These are phyloP conservation scores for Leccinum obscurum DNA, from an alignment of 768 basidiomycete species.

Conservation along the genomic window DNA sequence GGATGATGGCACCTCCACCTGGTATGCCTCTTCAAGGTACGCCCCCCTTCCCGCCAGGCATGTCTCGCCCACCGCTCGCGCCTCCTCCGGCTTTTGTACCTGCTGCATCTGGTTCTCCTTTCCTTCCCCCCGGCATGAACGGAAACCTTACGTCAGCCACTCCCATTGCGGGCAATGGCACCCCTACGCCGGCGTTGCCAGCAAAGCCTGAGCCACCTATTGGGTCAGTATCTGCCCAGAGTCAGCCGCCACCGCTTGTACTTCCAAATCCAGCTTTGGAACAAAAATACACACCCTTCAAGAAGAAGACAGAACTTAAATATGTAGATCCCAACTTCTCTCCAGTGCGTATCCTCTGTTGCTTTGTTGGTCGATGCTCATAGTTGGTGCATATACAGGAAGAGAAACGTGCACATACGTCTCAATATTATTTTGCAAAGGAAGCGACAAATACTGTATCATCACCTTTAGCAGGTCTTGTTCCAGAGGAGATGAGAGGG, in stretches of 20 bases:
- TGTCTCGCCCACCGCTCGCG: constrained; percentile 33
- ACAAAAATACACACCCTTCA: constrained; percentile 72
- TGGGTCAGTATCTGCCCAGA: constrained; percentile 26
- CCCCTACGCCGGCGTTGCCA: constrained; percentile 19
- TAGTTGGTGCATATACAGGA: constrained; percentile 48
- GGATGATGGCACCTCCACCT: constrained; percentile 33
- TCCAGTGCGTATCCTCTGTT: constrained; percentile 50
- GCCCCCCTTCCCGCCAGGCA: constrained; percentile 40
- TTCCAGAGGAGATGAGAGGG: constrained; percentile 63
- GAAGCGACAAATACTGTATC: constrained; percentile 32
- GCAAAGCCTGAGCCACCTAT: constrained; percentile 12
- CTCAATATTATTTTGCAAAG: constrained; percentile 60
- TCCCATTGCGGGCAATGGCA: constrained; percentile 25
- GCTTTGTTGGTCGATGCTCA: background rate
- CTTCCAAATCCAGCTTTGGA: constrained; percentile 58
- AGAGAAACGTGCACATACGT: constrained; percentile 67
- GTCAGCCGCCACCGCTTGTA: constrained; percentile 31
- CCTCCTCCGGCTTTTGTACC: constrained; percentile 40
- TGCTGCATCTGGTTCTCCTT: constrained; percentile 34
- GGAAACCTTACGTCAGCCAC: constrained; percentile 19
- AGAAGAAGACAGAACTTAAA: constrained; percentile 74
- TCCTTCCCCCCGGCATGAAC: constrained; percentile 26
- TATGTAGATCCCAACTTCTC: constrained; percentile 77
- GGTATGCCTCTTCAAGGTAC: constrained; percentile 39
- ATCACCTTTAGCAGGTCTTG: constrained; percentile 25